phyloP scores from a whole-genome alignment of 2,329 filamentous ascomycete genomes.

The Nigrospora oryzae region DNA sequence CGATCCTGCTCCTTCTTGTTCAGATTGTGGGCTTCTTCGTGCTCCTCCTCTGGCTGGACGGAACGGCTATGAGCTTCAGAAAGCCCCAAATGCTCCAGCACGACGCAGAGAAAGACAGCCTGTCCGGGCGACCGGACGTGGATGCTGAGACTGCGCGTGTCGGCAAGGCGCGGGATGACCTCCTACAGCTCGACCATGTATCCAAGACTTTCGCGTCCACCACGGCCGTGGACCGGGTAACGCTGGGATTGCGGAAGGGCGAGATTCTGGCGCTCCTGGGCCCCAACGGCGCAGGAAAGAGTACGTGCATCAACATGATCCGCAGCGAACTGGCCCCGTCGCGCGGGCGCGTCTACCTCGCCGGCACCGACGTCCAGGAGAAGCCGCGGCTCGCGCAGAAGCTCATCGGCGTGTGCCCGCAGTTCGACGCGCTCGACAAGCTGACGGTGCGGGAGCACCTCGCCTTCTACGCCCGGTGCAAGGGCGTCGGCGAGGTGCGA shows the following conservation, averaged over 20 bases:
- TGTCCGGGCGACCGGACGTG: slow-evolving; percentile 14
- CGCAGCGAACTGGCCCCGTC: slow-evolving; percentile 63
- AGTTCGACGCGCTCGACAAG: slow-evolving; percentile 64
- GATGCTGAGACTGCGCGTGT: slow-evolving; percentile 21
- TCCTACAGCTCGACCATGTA: slow-evolving; percentile 57
- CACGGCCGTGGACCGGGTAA: slow-evolving; percentile 61
- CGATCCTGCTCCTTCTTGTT: slow-evolving; percentile 58
- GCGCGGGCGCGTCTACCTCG: slow-evolving; percentile 59
- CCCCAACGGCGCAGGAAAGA: slow-evolving; percentile 71
- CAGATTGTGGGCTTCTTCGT: slow-evolving; percentile 52
- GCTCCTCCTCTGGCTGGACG: slow-evolving; percentile 59
- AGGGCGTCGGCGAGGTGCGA: slow-evolving; percentile 54
- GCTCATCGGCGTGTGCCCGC: slow-evolving; percentile 66
- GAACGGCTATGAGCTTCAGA: slow-evolving; percentile 40
- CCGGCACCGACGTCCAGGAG: slow-evolving; percentile 54
- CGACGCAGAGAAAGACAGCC: slow-evolving; percentile 15
- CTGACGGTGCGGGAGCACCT: slow-evolving; percentile 69
- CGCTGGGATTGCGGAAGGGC: slow-evolving; percentile 57
- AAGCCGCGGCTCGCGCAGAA: slow-evolving; percentile 55
- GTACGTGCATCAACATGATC: slow-evolving; percentile 63
- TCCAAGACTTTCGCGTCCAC: slow-evolving; percentile 56
- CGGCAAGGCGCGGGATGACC: slow-evolving; percentile 16
- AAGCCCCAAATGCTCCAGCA: slow-evolving; percentile 7
- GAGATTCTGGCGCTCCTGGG: slow-evolving; percentile 70
- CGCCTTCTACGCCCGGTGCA: slow-evolving; percentile 62